Base-by-base conservation (phyloP, 1,284 basidiomycete species). In the Pulveroboletus ridleyi region DNA sequence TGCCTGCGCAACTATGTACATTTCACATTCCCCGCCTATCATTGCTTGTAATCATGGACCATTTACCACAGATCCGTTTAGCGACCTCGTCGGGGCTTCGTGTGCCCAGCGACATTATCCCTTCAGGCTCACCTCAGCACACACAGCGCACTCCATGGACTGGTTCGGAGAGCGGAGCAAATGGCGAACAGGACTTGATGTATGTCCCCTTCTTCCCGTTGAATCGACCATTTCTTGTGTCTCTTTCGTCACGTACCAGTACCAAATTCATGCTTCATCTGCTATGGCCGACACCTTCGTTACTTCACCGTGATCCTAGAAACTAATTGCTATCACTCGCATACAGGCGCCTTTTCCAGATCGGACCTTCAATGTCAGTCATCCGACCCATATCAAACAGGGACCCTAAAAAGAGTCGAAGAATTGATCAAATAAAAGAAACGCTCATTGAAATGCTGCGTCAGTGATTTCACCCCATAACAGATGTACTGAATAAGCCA, bases 391-490 rank as follows among this genome's bases (percentile, higher is more conserved):
- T 23, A 14, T 23, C 46, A 18, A 44, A 18, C 6, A 17, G 14
- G 0, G 22, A 59, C 7, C 2, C 17, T 9, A 59, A 52, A 39
- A 57, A 56, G 49, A 61, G 3, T 1, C 55, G 41, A 18, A 70
- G 58, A 53, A 56, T 65, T 2, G 35, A 62, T 8, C 35, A 33
- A 44, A 67, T 71, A 33, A 64, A 63, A 29, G 17, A 64, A 35
- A 54, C 23, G 39, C 58, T 72, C 4, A 23, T 50, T 10, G 41
- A 56, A 4, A 67, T 69, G 67, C 56, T 70, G 42, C 61, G 67
- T 70, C 22, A 56, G 67, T 39, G 3, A 6, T 20, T 25, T n/a
- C 17, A 20, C 54, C 6, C 3, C 2, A 42, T 14, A n/a, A 20
- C 8, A 25, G 14, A 42, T 1, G 0, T 9, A n/a, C n/a, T n/a